Percentiles rank a stretch among this genome's conserved stretches.
phyloP scores from a whole-genome alignment of 1,284 basidiomycete genomes.

The Ustilago esculenta region DNA sequence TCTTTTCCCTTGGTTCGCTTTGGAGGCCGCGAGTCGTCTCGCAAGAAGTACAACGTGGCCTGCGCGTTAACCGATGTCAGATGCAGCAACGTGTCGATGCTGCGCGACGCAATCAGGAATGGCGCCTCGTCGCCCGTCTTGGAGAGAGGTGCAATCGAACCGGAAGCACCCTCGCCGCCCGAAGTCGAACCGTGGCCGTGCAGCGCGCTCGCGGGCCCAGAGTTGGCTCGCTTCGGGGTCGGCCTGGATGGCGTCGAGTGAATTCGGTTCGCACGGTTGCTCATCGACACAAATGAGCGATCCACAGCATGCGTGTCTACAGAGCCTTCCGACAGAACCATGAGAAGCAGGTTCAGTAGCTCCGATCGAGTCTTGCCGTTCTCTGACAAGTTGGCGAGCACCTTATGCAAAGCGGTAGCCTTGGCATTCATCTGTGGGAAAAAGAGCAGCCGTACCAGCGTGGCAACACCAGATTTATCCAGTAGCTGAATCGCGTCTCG shows the following conservation, averaged over 20 bases:
- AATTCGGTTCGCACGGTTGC: slow-evolving; percentile 49
- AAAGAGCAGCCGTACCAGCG: slow-evolving; percentile 91
- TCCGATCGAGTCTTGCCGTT: slow-evolving; percentile 91
- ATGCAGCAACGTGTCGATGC: slow-evolving; percentile 61
- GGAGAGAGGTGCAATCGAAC: slow-evolving; percentile 57
- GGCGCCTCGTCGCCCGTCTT: slow-evolving; percentile 65
- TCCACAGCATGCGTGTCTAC: slow-evolving; percentile 91
- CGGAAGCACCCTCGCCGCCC: slow-evolving; percentile 2
- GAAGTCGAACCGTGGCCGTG: slow-evolving; percentile 13
- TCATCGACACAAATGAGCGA: slow-evolving; percentile 89
- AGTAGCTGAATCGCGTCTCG: slow-evolving; percentile 90
- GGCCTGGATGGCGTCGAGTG: slow-evolving; percentile 54
- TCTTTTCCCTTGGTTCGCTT: slow-evolving; percentile 58
- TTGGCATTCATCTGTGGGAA: slow-evolving; percentile 87
- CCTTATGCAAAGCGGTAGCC: slow-evolving; percentile 85
- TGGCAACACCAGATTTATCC: slow-evolving; percentile 88
- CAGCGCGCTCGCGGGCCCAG: slow-evolving; percentile 32
- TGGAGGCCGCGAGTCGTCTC: slow-evolving; percentile 55
- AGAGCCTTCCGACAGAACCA: slow-evolving; percentile 92
- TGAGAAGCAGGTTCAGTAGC: slow-evolving; percentile 88
- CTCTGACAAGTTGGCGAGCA: slow-evolving; percentile 94
- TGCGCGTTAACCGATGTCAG: slow-evolving; percentile 57
- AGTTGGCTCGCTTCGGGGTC: slow-evolving; percentile 47
- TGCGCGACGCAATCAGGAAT: slow-evolving; percentile 63
- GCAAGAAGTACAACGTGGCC: slow-evolving; percentile 61